phyloP scores from a whole-genome alignment of 495 filamentous ascomycete species.

The Hypoxylon perforatum region DNA sequence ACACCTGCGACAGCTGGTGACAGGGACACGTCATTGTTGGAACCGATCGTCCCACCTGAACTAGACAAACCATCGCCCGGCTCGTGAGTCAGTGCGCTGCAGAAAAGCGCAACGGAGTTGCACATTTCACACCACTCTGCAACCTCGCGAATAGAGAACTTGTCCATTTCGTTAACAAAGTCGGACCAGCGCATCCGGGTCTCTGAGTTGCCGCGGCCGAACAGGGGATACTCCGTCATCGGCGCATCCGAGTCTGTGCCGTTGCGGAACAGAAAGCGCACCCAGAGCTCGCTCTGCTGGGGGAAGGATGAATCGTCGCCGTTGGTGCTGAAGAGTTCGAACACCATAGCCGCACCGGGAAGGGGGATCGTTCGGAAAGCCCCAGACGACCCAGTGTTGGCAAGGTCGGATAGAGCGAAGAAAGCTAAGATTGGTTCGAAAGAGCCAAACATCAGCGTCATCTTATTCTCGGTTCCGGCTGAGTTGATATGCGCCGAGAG shows the following conservation, averaged over 20 bases:
- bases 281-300: slow-evolving; percentile 41
- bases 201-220: slow-evolving; percentile 43
- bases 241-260: slow-evolving; percentile 38
- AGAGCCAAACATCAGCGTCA: slow-evolving; percentile 56
- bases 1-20: slow-evolving; percentile 50
- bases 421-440: slow-evolving; percentile 57
- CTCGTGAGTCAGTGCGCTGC: slow-evolving; percentile 27
- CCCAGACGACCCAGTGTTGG: slow-evolving; percentile 20
- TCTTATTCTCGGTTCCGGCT: slow-evolving; percentile 44
- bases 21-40: slow-evolving; percentile 7
- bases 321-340: slow-evolving; percentile 55
- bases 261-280: slow-evolving; percentile 55
- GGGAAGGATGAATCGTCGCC: slow-evolving; percentile 35
- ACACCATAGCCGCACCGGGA: slow-evolving; percentile 54
- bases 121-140: slow-evolving; percentile 49
- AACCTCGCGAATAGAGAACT: slow-evolving; percentile 37
- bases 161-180: slow-evolving; percentile 41
- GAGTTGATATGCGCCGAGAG: slow-evolving; percentile 47
- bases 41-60: not conserved
- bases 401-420: slow-evolving; percentile 50
- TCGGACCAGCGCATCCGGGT: slow-evolving; percentile 39
- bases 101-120: slow-evolving; percentile 43
- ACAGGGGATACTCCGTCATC: slow-evolving; percentile 46
- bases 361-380: slow-evolving; percentile 49
- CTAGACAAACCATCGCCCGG: slow-evolving; percentile 1